Percentiles rank a stretch among this genome's conserved stretches.
Conservation (phyloP, 257 asterid genomes). For the Fraxinus excelsior region DNA sequence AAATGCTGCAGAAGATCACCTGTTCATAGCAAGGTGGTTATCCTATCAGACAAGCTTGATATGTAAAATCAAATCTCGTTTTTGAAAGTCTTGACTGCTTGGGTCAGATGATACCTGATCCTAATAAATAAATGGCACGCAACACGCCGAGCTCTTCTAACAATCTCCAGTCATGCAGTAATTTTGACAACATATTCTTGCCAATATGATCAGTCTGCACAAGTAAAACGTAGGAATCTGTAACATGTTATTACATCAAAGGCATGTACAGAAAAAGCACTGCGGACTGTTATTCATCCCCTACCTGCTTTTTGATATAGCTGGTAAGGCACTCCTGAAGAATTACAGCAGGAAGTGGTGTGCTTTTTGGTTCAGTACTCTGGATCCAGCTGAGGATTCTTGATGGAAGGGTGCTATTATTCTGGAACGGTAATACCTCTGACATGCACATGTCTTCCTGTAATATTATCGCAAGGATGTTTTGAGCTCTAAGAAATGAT, state of each 20-base stretch:
- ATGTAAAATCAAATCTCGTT: background rate
- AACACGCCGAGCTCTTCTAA: slow-evolving; percentile 85
- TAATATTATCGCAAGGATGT: slow-evolving; percentile 29
- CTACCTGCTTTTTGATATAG: slow-evolving; percentile 85
- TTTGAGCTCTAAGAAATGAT: slow-evolving; percentile 15
- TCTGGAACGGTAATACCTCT: slow-evolving; percentile 85
- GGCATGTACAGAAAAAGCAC: slow-evolving; percentile 13
- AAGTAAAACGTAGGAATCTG: slow-evolving; percentile 23
- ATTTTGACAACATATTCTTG: slow-evolving; percentile 74
- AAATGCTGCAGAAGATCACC: slow-evolving; percentile 98
- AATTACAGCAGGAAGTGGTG: slow-evolving; percentile 74
- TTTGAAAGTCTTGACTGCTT: background rate
- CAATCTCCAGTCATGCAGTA: slow-evolving; percentile 84
- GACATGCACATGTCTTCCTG: slow-evolving; percentile 81
- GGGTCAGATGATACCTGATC: slow-evolving; percentile 65
- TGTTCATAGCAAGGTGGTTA: slow-evolving; percentile 36
- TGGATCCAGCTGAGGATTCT: slow-evolving; percentile 75
- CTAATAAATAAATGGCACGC: slow-evolving; percentile 93
- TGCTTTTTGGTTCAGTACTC: slow-evolving; percentile 59
- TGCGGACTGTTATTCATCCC: slow-evolving; percentile 19
- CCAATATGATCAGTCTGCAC: slow-evolving; percentile 91
- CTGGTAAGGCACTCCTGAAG: slow-evolving; percentile 84
- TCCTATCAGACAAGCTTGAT: background rate
- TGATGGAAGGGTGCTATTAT: slow-evolving; percentile 85
- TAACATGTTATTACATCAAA: slow-evolving; percentile 5